Evolutionary conservation across 495 filamentous ascomycete species (phyloP).

Genomic region (Cenococcum geophilum): DNA sequence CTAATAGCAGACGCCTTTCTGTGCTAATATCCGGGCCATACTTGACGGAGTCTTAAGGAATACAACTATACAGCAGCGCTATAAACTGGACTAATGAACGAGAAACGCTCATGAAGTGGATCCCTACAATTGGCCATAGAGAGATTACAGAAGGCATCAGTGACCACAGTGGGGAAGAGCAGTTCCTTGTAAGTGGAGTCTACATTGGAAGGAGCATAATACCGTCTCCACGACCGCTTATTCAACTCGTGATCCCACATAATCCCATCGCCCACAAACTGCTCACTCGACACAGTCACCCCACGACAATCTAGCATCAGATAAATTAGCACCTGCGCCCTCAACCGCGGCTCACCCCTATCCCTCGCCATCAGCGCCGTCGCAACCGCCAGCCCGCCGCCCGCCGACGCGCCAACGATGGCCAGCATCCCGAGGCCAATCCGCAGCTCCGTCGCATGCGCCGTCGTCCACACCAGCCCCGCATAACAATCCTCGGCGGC

Average conservation of each 20-base stretch:
- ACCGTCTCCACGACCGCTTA: not conserved
- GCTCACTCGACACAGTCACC: not conserved
- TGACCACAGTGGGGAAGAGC: too few species aligned
- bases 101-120: too few species aligned
- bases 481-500: conserved; percentile 33
- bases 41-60: too few species aligned
- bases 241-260: not conserved
- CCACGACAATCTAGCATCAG: conserved; percentile 45
- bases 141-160: too few species aligned
- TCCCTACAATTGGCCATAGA: too few species aligned
- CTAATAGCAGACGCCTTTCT: too few species aligned
- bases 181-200: too few species aligned
- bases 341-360: conserved; percentile 37
- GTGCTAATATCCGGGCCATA: too few species aligned
- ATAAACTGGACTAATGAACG: too few species aligned
- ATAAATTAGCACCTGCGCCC: conserved; percentile 47
- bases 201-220: too few species aligned
- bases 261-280: not conserved
- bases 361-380: conserved; percentile 28
- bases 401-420: conserved; percentile 32
- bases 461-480: conserved; percentile 28
- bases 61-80: too few species aligned
- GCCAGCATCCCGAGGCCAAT: conserved; percentile 31
- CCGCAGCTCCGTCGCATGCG: conserved; percentile 27
- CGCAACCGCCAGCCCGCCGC: conserved; percentile 33